Base-by-base conservation (phyloP, 2,329 filamentous ascomycete species). In the Ramularia endophylla region DNA sequence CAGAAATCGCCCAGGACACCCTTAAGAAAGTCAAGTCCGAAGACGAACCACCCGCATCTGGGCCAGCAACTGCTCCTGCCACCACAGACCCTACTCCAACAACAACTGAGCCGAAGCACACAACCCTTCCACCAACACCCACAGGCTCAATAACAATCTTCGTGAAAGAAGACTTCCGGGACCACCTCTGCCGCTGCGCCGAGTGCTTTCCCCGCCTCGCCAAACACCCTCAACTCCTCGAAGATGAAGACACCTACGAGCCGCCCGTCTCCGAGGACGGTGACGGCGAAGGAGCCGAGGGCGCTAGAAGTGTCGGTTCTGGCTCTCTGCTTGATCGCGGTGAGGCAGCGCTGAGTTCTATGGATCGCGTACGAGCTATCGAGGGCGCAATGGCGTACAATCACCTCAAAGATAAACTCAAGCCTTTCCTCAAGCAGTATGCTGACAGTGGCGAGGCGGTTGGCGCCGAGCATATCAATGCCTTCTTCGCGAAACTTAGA, bases 331-430 rank as follows among this genome's bases (percentile, higher is more conserved):
- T 94, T 25, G 89, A 97, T 36, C 85, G 88, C 13, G 92, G 92
- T 34, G 92, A 98, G 67, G 90, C 87, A 35, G 90, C 89, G 0
- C 75, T 98, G 19, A 87, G 82, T 61, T 94, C 87, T 56, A 82
- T 98, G 42, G 92, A 98, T 61, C 85, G 92, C 2, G 90, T 97
- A 6, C 77, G 83, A 11, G 92, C 92, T 4, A 95, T 98, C 41
- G 63, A 98, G 63, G 92, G 92, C 12, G 90, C 94, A 33, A 95
- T 97, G 88, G 90, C 89, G 0, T 98, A 97, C 66, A 95, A 97
- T 57, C 85, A 94, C 57, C 75, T 98, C 46, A 92, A 94, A 60
- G 89, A 97, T 59, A 89, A 90, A 61, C 80, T 98, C n/a, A 95
- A 90, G 71, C 82, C 83, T 0, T 97, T 98, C 62, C 79, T 98